Conservation (phyloP, 305 asterid species). For the Striga hermonthica region DNA sequence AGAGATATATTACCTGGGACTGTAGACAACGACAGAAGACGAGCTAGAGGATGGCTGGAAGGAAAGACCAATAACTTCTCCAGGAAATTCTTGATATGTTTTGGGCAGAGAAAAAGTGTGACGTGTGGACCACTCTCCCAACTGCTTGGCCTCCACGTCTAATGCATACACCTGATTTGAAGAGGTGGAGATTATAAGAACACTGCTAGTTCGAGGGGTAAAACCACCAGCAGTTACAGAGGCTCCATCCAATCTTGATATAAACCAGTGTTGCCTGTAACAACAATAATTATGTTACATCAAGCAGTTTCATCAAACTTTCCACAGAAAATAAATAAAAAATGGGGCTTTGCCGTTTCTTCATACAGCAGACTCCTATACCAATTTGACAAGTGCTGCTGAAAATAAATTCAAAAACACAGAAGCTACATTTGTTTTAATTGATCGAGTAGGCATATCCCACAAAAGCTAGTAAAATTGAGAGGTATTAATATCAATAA, state of each 20-base stretch:
- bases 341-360: background rate
- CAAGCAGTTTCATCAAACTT: slow-evolving; percentile 8
- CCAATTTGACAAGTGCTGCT: background rate
- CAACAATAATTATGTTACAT: slow-evolving; percentile 18
- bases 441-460: background rate
- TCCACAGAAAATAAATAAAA: background rate
- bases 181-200: slow-evolving; percentile 79
- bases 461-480: background rate
- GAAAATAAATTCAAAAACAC: slow-evolving; percentile 8
- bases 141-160: slow-evolving; percentile 91
- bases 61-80: slow-evolving; percentile 93
- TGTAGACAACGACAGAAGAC: slow-evolving; percentile 76
- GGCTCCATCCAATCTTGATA: slow-evolving; percentile 88
- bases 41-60: slow-evolving; percentile 72
- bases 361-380: background rate
- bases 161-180: slow-evolving; percentile 88
- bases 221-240: slow-evolving; percentile 91
- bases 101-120: slow-evolving; percentile 77
- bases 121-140: slow-evolving; percentile 89
- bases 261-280: slow-evolving; percentile 95
- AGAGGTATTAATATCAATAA: slow-evolving; percentile 7
- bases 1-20: slow-evolving; percentile 65
- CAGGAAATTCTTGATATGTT: slow-evolving; percentile 95
- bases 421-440: background rate
- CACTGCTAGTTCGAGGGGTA: slow-evolving; percentile 62